Conservation (phyloP, 768 basidiomycete species). For the Cyathus striatus region DNA sequence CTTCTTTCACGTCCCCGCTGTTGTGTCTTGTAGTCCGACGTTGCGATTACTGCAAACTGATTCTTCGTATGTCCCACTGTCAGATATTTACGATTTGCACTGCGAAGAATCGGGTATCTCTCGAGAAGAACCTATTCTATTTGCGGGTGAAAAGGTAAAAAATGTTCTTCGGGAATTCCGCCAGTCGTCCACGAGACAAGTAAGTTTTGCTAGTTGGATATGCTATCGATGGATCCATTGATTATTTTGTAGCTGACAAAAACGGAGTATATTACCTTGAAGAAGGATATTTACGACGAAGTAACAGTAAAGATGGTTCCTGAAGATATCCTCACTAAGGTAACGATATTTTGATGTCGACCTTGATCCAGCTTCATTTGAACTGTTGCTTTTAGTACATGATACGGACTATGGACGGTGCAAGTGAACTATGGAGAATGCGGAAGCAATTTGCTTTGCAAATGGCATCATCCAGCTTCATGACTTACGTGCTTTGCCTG, state of each 20-base stretch:
- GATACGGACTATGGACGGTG: slow-evolving; percentile 75
- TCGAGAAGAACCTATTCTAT: slow-evolving; percentile 84
- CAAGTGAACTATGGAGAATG: slow-evolving; percentile 92
- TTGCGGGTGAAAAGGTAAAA: slow-evolving; percentile 81
- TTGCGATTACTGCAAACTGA: slow-evolving; percentile 89
- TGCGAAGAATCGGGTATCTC: slow-evolving; percentile 71
- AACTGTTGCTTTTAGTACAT: slow-evolving; percentile 63
- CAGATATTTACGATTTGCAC: slow-evolving; percentile 91
- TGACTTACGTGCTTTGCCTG: slow-evolving; percentile 84
- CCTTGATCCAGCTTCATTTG: too few relatives aligned
- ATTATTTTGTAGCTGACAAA: slow-evolving; percentile 43
- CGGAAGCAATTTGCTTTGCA: slow-evolving; percentile 95
- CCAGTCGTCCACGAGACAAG: slow-evolving; percentile 41
- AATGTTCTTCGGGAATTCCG: slow-evolving; percentile 59
- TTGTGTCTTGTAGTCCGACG: slow-evolving; percentile 77
- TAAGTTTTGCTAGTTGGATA: slow-evolving; percentile 14
- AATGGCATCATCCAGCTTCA: slow-evolving; percentile 83
- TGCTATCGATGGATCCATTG: slow-evolving; percentile 3
- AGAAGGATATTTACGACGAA: slow-evolving; percentile 87
- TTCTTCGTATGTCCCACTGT: slow-evolving; percentile 83
- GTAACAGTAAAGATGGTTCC: slow-evolving; percentile 84
- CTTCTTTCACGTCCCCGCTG: slow-evolving; percentile 85
- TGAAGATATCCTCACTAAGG: slow-evolving; percentile 79
- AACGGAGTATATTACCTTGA: slow-evolving; percentile 62
- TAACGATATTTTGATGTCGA: slow-evolving; percentile 25